Evolutionary conservation across 768 basidiomycete genomes (phyloP).

Genomic region (Dioszegia hungarica): DNA sequence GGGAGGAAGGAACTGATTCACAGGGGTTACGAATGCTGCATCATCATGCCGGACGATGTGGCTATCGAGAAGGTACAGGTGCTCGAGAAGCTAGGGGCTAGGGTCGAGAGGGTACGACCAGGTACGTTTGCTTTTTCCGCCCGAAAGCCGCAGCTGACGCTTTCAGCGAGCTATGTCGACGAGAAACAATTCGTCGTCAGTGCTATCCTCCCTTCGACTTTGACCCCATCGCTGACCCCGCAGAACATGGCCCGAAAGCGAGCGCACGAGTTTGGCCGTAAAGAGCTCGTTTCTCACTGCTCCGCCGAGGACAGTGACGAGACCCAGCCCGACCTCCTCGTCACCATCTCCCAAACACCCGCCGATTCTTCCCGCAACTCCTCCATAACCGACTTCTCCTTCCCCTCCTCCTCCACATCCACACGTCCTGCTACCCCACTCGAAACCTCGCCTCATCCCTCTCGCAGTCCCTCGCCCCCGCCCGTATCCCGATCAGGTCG

Average conservation of each 20-base stretch:
- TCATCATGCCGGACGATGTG: conserved; percentile 52
- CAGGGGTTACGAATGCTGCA: conserved; percentile 86
- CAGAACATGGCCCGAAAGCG: conserved; percentile 82
- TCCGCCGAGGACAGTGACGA: conserved; percentile 24
- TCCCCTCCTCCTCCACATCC: neutral
- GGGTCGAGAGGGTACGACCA: conserved; percentile 62
- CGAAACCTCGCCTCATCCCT: conserved; percentile 44
- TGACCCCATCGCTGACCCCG: neutral
- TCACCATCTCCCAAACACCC: conserved; percentile 25
- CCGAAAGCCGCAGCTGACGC: neutral
- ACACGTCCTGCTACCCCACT: neutral
- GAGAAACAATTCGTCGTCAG: conserved; percentile 60
- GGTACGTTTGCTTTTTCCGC: conserved; percentile 17
- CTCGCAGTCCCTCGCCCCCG: conserved; percentile 40
- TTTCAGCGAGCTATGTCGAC: conserved; percentile 85
- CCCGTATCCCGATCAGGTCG: conserved; percentile 47
- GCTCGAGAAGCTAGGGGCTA: conserved; percentile 73
- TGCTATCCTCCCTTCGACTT: neutral
- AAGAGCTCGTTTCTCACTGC: conserved; percentile 37
- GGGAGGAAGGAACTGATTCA: neutral
- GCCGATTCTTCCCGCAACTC: conserved; percentile 48
- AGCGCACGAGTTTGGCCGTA: conserved; percentile 66
- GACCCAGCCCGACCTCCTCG: conserved; percentile 23
- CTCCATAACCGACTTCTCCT: neutral
- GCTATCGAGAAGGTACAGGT: conserved; percentile 87